phyloP scores from a whole-genome alignment of 1,284 basidiomycete genomes.

The Ustilago cynodontis region DNA sequence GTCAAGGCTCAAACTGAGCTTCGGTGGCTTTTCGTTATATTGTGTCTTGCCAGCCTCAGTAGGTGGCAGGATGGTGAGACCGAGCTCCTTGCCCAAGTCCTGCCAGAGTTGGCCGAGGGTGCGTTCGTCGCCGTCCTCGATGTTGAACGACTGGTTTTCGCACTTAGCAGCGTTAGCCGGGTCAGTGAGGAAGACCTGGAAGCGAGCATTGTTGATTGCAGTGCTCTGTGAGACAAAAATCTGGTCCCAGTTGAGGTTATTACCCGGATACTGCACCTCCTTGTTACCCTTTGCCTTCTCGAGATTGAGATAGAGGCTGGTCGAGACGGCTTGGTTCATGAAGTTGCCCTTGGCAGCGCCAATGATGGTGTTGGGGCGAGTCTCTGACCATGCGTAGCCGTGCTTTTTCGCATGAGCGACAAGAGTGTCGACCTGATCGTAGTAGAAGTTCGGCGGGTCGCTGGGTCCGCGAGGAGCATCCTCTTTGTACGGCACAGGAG shows the following conservation, averaged over 20 bases:
- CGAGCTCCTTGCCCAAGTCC: constrained; percentile 38
- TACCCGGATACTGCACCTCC: constrained; percentile 42
- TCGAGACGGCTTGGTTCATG: constrained; percentile 51
- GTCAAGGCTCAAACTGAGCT: constrained; percentile 40
- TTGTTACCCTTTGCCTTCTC: constrained; percentile 47
- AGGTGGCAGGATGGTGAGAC: constrained; percentile 32
- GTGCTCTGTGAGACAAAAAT: constrained; percentile 43
- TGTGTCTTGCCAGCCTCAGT: constrained; percentile 18
- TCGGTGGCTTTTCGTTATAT: constrained; percentile 41
- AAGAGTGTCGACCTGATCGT: constrained; percentile 45
- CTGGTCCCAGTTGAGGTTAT: constrained; percentile 50
- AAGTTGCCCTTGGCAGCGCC: constrained; percentile 51
- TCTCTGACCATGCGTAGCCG: constrained; percentile 48
- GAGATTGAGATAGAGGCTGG: constrained; percentile 39
- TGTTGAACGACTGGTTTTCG: constrained; percentile 53
- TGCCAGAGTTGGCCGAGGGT: constrained; percentile 47
- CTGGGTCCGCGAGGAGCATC: constrained; percentile 38
- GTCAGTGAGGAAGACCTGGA: constrained; percentile 47
- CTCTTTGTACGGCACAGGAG: constrained; percentile 42
- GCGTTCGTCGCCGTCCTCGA: constrained; percentile 43
- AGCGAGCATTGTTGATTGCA: constrained; percentile 49
- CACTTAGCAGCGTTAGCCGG: constrained; percentile 33
- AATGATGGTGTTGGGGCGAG: constrained; percentile 51
- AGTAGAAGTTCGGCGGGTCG: constrained; percentile 49
- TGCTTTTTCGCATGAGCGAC: constrained; percentile 44